phyloP scores from a whole-genome alignment of 2,329 filamentous ascomycete species.

The Aspergillus aculeatus region DNA sequence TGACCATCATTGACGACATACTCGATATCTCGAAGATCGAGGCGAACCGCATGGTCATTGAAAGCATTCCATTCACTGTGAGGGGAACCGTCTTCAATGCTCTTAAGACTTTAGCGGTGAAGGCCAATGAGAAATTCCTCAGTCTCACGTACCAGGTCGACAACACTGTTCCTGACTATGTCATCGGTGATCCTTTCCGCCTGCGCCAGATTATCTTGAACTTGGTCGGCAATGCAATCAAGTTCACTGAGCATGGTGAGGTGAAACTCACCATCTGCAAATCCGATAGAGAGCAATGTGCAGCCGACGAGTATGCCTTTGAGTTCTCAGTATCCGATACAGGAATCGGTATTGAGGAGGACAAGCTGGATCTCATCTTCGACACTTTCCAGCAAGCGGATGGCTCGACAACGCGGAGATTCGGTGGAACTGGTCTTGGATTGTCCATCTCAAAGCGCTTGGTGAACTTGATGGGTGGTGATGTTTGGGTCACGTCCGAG shows the following conservation, averaged over 20 bases:
- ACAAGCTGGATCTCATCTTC: slow-evolving; percentile 96
- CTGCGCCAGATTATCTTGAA: slow-evolving; percentile 95
- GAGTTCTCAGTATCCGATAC: slow-evolving; percentile 96
- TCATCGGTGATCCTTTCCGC: slow-evolving; percentile 94
- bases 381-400: slow-evolving; percentile 99
- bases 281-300: slow-evolving; percentile 64
- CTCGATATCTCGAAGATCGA: slow-evolving; percentile 75
- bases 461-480: slow-evolving; percentile 93
- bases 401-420: slow-evolving; percentile 92
- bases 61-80: slow-evolving; percentile 94
- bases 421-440: slow-evolving; percentile 90
- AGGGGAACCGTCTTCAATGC: slow-evolving; percentile 96
- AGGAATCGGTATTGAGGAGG: slow-evolving; percentile 90
- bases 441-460: slow-evolving; percentile 93
- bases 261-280: slow-evolving; percentile 89
- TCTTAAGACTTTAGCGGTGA: slow-evolving; percentile 92
- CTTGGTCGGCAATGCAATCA: slow-evolving; percentile 96
- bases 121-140: slow-evolving; percentile 92
- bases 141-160: slow-evolving; percentile 93
- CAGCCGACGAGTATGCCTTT: slow-evolving; percentile 79
- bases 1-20: slow-evolving; percentile 91
- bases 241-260: slow-evolving; percentile 95
- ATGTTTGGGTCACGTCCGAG: slow-evolving; percentile 92
- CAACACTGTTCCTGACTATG: slow-evolving; percentile 88
- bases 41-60: slow-evolving; percentile 96